Conservation (phyloP, 441 rosid genomes). For the Erysimum cheiri region DNA sequence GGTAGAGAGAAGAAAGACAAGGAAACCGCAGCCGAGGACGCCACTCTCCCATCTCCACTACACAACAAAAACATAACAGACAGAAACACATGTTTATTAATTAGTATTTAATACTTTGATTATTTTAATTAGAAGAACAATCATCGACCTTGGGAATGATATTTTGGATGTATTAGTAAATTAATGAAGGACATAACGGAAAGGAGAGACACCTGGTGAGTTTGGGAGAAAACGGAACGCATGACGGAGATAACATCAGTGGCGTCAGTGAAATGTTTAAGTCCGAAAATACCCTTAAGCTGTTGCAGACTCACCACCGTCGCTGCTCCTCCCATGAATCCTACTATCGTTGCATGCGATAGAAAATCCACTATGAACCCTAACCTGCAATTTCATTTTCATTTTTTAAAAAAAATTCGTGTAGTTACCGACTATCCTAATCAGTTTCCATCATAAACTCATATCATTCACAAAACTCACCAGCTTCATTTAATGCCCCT, state of each 20-base stretch:
- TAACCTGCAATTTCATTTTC: constrained; percentile 58
- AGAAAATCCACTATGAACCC: constrained; percentile 94
- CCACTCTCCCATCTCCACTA: constrained; percentile 99
- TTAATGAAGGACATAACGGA: constrained; percentile 1
- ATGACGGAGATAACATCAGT: constrained; percentile 82
- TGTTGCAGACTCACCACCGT: constrained; percentile 91
- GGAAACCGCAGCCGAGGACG: constrained; percentile 77
- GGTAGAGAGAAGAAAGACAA: constrained; percentile 78
- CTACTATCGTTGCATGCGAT: constrained; percentile 96
- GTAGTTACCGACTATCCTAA: no score
- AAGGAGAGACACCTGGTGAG: constrained; percentile 58
- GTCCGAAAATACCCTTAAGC: constrained; percentile 88
- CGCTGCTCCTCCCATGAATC: constrained; percentile 98
- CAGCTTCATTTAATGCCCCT: constrained; percentile 7
- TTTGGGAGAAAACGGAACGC: constrained; percentile 87
- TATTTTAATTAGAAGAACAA: not conserved
- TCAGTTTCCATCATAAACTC: constrained; percentile 12
- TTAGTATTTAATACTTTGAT: not conserved
- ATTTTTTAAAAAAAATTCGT: not conserved
- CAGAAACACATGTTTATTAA: constrained; percentile 26
- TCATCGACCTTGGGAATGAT: constrained; percentile 14
- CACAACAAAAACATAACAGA: constrained; percentile 33
- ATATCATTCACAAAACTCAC: constrained; percentile 10
- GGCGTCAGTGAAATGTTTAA: constrained; percentile 73
- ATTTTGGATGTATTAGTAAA: constrained; percentile 26